Evolutionary conservation across 768 basidiomycete species (phyloP).

Genomic region (Mycena latifolia): DNA sequence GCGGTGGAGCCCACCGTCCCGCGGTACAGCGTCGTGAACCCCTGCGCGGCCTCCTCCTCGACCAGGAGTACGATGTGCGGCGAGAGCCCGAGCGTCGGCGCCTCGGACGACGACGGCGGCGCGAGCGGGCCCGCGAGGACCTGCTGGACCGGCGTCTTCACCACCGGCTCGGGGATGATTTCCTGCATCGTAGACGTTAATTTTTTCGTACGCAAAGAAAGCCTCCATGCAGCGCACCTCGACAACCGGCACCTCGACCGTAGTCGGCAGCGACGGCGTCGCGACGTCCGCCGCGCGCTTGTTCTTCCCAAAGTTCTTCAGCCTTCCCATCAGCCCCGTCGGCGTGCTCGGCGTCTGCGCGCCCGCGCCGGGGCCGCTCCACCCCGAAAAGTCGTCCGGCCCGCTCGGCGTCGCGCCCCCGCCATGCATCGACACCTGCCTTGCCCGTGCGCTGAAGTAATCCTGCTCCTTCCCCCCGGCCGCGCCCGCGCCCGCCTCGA

Average conservation of each 20-base stretch:
- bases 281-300: slow-evolving; percentile 47
- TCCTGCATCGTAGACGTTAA: slow-evolving; percentile 30
- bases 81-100: slow-evolving; percentile 56
- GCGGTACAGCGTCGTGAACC: slow-evolving; percentile 84
- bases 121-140: slow-evolving; percentile 67
- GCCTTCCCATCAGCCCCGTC: slow-evolving; percentile 80
- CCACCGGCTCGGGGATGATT: slow-evolving; percentile 37
- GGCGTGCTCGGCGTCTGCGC: slow-evolving; percentile 65
- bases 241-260: slow-evolving; percentile 39
- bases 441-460: slow-evolving; percentile 63
- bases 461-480: slow-evolving; percentile 53
- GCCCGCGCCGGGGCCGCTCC: slow-evolving; percentile 49
- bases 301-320: slow-evolving; percentile 79
- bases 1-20: slow-evolving; percentile 72
- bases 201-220: too few species aligned
- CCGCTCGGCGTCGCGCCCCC: slow-evolving; percentile 45
- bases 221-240: slow-evolving; percentile 40
- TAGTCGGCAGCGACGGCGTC: slow-evolving; percentile 42
- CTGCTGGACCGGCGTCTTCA: slow-evolving; percentile 65
- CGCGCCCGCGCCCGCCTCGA: too few species aligned
- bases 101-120: slow-evolving; percentile 80
- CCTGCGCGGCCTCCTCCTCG: slow-evolving; percentile 82
- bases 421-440: slow-evolving; percentile 59
- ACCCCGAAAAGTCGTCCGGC: slow-evolving; percentile 66
- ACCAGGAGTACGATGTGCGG: slow-evolving; percentile 77